These are phyloP conservation scores for Litsea cubeba DNA, from an alignment of 164 flowering plant species.

Conservation along the genomic window DNA sequence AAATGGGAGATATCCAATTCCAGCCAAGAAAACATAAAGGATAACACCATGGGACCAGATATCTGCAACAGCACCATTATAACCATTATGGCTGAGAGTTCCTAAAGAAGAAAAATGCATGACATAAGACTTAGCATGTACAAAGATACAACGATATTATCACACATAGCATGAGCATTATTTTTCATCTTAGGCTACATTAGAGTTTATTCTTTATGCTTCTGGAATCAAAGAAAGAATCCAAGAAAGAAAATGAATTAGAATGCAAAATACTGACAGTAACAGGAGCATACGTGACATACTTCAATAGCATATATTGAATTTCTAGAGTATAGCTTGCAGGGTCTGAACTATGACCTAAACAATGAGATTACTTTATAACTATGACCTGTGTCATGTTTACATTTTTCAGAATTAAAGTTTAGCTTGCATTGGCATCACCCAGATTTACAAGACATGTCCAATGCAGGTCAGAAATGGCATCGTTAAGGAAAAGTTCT, in stretches of 20 bases:
- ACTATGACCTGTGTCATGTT: too few relatives aligned
- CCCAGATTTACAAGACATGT: too few relatives aligned
- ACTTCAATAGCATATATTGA: background rate
- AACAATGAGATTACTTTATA: too few relatives aligned
- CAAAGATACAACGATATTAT: background rate
- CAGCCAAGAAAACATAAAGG: constrained; percentile 92
- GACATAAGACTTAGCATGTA: background rate
- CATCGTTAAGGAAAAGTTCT: too few relatives aligned
- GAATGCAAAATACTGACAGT: background rate
- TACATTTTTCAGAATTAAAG: too few relatives aligned
- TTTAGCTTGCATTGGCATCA: too few relatives aligned
- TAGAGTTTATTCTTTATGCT: background rate
- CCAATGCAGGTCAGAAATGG: too few relatives aligned
- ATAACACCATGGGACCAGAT: constrained; percentile 98
- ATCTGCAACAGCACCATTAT: constrained; percentile 93
- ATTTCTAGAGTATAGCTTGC: background rate
- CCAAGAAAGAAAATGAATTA: too few relatives aligned
- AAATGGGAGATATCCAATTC: constrained; percentile 74
- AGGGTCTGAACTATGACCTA: too few relatives aligned
- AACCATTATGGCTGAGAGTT: constrained; percentile 92
- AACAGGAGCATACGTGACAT: background rate
- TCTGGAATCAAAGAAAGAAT: background rate
- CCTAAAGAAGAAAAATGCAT: constrained; percentile 36
- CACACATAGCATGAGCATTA: background rate
- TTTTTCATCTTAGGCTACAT: background rate